Conservation (phyloP, 805 yeast genomes). For the Wickerhamomyces alni region DNA sequence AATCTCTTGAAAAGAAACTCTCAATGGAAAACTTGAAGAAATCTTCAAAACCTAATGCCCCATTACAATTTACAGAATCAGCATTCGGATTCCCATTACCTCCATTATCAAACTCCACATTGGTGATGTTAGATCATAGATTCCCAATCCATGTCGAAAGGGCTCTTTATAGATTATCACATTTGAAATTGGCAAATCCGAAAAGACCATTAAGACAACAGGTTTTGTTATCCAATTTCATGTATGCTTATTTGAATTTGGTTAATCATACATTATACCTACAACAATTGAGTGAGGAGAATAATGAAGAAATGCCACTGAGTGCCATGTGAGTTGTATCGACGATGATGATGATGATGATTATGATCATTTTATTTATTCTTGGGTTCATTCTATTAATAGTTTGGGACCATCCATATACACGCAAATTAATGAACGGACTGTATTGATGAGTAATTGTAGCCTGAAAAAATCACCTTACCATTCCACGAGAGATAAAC, state of each 20-base stretch:
- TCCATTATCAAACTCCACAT: constrained; percentile 68
- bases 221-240: constrained; percentile 88
- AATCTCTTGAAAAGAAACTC: constrained; percentile 18
- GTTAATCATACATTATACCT: constrained; percentile 86
- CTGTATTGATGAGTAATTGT: too few relatives aligned
- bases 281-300: constrained; percentile 48
- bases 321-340: neutral
- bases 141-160: constrained; percentile 94
- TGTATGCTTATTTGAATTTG: constrained; percentile 93
- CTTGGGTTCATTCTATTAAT: too few relatives aligned
- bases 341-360: too few relatives aligned
- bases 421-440: too few relatives aligned
- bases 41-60: constrained; percentile 44
- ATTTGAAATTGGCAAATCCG: constrained; percentile 90
- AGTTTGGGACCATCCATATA: too few relatives aligned
- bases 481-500: constrained; percentile 12
- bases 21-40: constrained; percentile 30
- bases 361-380: too few relatives aligned
- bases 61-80: constrained; percentile 61
- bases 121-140: constrained; percentile 77
- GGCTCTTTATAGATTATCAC: constrained; percentile 89
- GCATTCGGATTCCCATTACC: constrained; percentile 88
- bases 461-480: neutral
- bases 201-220: constrained; percentile 88
- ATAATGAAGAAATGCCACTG: constrained; percentile 4